Percentiles rank a stretch among this genome's conserved stretches.
Evolutionary conservation across 2,329 filamentous ascomycete genomes (phyloP).

Genomic region (Apiospora malaysiana): DNA sequence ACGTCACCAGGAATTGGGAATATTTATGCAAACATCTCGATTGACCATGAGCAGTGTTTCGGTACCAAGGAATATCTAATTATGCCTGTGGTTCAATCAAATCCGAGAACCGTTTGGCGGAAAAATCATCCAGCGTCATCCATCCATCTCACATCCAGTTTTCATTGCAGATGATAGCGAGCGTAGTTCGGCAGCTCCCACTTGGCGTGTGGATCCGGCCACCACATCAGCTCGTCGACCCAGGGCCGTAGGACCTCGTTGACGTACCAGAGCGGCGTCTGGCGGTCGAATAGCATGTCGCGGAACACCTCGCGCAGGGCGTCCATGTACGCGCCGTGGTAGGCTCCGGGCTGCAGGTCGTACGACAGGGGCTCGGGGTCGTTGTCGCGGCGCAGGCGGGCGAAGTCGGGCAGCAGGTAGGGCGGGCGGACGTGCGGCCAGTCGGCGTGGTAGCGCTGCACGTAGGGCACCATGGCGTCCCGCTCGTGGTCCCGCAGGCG

Average conservation of each 20-base stretch:
- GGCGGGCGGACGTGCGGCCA: not conserved
- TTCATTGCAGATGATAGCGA: not conserved
- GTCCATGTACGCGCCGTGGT: not conserved
- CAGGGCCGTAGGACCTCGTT: slow-evolving; percentile 7
- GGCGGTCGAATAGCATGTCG: not conserved
- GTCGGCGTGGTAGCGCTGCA: not conserved
- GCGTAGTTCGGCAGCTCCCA: no score
- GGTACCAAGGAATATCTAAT: not conserved
- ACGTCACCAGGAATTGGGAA: not conserved
- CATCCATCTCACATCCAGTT: not conserved
- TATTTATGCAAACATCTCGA: not conserved
- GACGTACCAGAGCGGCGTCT: slow-evolving; percentile 8
- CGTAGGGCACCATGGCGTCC: not conserved
- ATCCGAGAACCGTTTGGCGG: not conserved
- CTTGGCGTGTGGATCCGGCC: not conserved
- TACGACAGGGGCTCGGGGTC: not conserved
- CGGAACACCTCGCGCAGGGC: not conserved
- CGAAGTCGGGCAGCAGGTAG: not conserved
- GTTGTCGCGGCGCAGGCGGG: not conserved
- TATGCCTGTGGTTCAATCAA: not conserved
- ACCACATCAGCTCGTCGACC: not conserved
- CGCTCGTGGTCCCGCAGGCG: slow-evolving; percentile 9
- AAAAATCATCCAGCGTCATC: not conserved
- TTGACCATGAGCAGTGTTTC: not conserved
- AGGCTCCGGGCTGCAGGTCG: not conserved